These are phyloP conservation scores for Salix exigua DNA, from an alignment of 345 rosid species.

Conservation along the genomic window DNA sequence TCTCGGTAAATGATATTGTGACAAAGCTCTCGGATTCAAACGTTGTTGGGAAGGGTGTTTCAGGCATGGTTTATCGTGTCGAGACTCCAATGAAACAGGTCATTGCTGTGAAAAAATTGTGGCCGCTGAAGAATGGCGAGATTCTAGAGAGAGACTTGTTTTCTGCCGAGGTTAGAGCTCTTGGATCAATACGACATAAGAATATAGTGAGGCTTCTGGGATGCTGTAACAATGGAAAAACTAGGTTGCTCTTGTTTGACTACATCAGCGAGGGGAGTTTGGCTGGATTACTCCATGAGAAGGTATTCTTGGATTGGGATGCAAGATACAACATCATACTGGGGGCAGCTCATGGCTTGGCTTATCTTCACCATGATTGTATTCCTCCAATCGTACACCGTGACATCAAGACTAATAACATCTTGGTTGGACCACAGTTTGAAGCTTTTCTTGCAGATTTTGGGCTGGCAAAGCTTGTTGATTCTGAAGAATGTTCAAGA, in stretches of 20 bases:
- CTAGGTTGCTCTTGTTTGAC: slow-evolving; percentile 60
- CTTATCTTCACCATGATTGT: slow-evolving; percentile 75
- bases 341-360: slow-evolving; percentile 68
- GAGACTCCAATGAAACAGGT: slow-evolving; percentile 49
- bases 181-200: slow-evolving; percentile 65
- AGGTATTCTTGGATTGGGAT: slow-evolving; percentile 54
- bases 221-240: slow-evolving; percentile 54
- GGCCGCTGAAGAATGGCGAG: slow-evolving; percentile 53
- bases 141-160: slow-evolving; percentile 50
- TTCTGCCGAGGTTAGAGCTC: slow-evolving; percentile 62
- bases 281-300: slow-evolving; percentile 57
- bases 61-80: slow-evolving; percentile 66
- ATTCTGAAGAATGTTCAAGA: slow-evolving; percentile 40
- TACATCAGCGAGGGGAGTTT: slow-evolving; percentile 65
- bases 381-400: slow-evolving; percentile 68
- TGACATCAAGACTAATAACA: slow-evolving; percentile 69
- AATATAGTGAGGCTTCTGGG: slow-evolving; percentile 72
- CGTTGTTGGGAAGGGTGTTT: slow-evolving; percentile 57
- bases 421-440: slow-evolving; percentile 58
- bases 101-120: slow-evolving; percentile 68
- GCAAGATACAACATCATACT: slow-evolving; percentile 57
- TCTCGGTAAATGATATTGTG: slow-evolving; percentile 46
- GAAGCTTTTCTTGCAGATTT: slow-evolving; percentile 71
- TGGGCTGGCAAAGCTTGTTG: slow-evolving; percentile 62
- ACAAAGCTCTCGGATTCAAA: slow-evolving; percentile 49